These are phyloP conservation scores for Pseudocercospora ulei DNA, from an alignment of 2,329 filamentous ascomycete species.

Conservation along the genomic window DNA sequence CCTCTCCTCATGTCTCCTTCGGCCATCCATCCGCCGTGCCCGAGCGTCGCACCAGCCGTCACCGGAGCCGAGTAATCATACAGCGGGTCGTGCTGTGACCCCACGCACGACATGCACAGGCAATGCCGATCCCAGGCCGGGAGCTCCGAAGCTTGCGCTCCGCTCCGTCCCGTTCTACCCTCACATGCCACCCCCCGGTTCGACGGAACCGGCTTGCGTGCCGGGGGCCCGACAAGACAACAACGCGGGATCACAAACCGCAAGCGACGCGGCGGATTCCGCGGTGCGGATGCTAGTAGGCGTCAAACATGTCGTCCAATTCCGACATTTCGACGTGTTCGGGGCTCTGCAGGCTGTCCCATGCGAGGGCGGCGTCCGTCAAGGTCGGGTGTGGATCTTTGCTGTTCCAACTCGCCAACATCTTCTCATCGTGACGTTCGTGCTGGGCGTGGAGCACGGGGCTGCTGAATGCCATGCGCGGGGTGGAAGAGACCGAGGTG, in stretches of 20 bases:
- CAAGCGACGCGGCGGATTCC: too few species aligned
- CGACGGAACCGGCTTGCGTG: slow-evolving; percentile 3
- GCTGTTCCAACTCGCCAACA: slow-evolving; percentile 18
- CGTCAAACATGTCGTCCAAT: slow-evolving; percentile 75
- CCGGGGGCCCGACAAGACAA: not conserved
- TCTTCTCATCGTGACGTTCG: slow-evolving; percentile 19
- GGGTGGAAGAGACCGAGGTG: slow-evolving; percentile 38
- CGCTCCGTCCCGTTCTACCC: slow-evolving; percentile 1
- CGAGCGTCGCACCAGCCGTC: not conserved
- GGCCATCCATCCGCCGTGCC: slow-evolving; percentile 1
- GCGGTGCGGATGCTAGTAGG: slow-evolving; percentile 24
- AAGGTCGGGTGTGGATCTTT: slow-evolving; percentile 21
- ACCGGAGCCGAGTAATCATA: slow-evolving; percentile 5
- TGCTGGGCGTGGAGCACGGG: slow-evolving; percentile 38
- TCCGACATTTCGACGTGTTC: slow-evolving; percentile 89
- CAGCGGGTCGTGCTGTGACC: not conserved
- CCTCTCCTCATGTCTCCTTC: slow-evolving; percentile 1
- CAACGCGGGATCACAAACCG: not conserved
- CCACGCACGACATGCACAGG: slow-evolving; percentile 1
- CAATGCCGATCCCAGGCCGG: not conserved
- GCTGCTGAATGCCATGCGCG: slow-evolving; percentile 40
- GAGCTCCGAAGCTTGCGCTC: slow-evolving; percentile 5
- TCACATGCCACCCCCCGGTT: slow-evolving; percentile 9
- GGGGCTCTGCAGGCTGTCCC: slow-evolving; percentile 51
- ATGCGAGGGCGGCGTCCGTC: slow-evolving; percentile 30